Conservation (phyloP, 2,329 filamentous ascomycete genomes). For the Rutstroemia sp. region DNA sequence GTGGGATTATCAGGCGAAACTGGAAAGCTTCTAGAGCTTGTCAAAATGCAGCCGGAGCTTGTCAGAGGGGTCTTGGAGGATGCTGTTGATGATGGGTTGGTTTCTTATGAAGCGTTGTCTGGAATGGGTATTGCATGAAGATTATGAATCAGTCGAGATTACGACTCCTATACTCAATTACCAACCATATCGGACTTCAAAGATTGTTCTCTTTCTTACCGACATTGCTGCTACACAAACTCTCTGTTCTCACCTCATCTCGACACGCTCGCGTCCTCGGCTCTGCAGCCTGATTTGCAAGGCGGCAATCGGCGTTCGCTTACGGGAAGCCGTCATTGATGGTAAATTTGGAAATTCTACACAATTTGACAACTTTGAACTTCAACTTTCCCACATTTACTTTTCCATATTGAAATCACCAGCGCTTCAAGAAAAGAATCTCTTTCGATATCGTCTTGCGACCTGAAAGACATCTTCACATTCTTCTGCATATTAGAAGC, state of each 20-base stretch:
- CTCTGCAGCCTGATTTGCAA: no score
- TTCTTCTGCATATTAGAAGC: background rate
- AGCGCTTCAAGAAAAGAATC: constrained; percentile 1
- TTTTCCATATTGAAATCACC: background rate
- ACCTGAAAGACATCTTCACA: background rate
- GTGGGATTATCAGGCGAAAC: constrained; percentile 37
- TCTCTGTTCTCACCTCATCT: no score
- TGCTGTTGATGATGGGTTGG: constrained; percentile 18
- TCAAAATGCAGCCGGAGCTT: constrained; percentile 1
- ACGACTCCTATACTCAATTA: background rate
- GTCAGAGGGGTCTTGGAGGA: constrained; percentile 12
- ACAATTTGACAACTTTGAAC: no score
- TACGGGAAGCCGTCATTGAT: no score
- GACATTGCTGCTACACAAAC: no score
- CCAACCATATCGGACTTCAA: no score
- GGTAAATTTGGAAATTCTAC: no score
- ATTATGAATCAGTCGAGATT: background rate
- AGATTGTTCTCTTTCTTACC: no score
- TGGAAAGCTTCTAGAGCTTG: constrained; percentile 18
- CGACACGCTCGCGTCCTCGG: no score
- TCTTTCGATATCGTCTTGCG: background rate
- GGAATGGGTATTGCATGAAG: constrained; percentile 11
- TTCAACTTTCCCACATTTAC: no score
- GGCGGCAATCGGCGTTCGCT: no score
- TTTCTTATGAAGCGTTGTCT: constrained; percentile 9